Conservation (phyloP, 1,284 basidiomycete species). For the Ceratobasidium sp. region DNA sequence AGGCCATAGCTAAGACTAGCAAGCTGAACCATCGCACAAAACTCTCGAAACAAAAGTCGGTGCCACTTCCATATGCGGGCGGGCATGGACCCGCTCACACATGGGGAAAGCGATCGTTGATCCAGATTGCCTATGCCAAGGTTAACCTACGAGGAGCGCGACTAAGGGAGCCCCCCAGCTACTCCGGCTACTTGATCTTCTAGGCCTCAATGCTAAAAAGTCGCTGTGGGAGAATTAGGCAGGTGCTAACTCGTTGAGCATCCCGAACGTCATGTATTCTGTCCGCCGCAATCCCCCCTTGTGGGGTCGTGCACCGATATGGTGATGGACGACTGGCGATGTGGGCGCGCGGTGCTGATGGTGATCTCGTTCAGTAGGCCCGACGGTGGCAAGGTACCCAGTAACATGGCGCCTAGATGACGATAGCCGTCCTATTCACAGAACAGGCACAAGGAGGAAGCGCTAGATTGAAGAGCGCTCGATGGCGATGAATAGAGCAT, state of each 20-base stretch:
- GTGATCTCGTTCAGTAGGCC: not conserved
- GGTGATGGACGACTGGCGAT: not conserved
- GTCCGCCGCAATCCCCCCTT: constrained; percentile 1
- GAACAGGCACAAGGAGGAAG: not conserved
- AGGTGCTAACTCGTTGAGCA: not conserved
- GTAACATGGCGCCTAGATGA: constrained; percentile 22
- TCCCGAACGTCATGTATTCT: not conserved
- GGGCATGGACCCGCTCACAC: not conserved
- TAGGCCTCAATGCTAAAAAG: not conserved
- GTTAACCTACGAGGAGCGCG: not conserved
- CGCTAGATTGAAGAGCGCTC: not conserved
- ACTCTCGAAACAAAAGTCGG: not conserved
- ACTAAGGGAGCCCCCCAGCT: not conserved
- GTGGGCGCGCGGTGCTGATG: not conserved
- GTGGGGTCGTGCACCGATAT: not conserved
- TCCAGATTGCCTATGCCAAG: not conserved
- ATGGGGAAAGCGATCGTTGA: not conserved
- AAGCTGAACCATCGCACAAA: not conserved
- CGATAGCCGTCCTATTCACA: not conserved
- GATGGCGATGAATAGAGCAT: not conserved
- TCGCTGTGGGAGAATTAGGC: not conserved
- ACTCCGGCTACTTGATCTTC: not conserved
- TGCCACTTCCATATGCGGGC: not conserved
- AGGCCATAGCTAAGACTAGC: not conserved
- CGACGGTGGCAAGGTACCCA: not conserved